Evolutionary conservation across 129 eudicot species (phyloP), one percentile per base, ranked within the genome.

Genomic region (Ambrosia artemisiifolia): DNA sequence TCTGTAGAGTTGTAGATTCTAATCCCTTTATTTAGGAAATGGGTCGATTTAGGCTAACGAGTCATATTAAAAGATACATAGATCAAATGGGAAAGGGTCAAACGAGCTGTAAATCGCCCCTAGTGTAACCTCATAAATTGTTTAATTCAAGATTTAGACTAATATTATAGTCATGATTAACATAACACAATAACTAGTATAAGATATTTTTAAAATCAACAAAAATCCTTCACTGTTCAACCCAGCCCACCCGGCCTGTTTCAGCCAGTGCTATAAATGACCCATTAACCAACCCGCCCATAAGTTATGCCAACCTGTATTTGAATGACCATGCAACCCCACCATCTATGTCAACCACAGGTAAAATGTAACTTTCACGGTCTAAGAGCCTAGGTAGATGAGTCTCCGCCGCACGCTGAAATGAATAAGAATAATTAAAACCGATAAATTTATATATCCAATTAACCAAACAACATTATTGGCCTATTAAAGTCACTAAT

Each of bases 341-440:
- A 50, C 95, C 86, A 42, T 93, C 92, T 80, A 93, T 78, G 71
- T 93, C 96, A 35, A 70, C 61, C 95, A 93, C 82, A 43, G 64
- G 64, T 34, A 93, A 78, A 10, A 49, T 8, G 34, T 87, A 69
- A 17, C 95, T 91, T 73, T 84, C 87, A 69, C 85, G 86, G 13
- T 73, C 59, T 14, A 60, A 72, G 13, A 93, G 86, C 11, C 20
- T 11, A 8, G 98, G 98, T 18, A 93, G 96, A 68, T 80, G 80
- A 62, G 68, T 12, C 83, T 89, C 96, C 0, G 96, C 92, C 55
- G 89, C 78, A 72, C 65, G 86, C 98, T 93, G 87, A 48, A 73
- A 60, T 55, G 44, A 67, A 63, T 36, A 68, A 10, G n/a, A 38
- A 18, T 16, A 80, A 54, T n/a, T 13, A 59, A 73, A 64, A 70